Conservation (phyloP, 2,329 filamentous ascomycete genomes). For the Fusarium continuum region DNA sequence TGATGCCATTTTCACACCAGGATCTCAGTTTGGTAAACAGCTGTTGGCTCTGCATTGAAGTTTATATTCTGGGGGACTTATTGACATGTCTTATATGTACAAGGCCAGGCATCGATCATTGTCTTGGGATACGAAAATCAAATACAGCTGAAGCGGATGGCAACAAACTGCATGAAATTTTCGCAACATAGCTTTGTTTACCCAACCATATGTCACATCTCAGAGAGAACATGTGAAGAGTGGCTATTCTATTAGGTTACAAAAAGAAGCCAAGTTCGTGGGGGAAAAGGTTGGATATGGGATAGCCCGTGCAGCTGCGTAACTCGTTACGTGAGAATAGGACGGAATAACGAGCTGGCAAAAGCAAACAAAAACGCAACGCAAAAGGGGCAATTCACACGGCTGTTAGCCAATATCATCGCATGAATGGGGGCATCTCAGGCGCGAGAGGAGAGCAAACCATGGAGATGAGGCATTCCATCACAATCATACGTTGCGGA, state of each 20-base stretch:
- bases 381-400: not conserved
- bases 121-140: not conserved
- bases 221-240: not conserved
- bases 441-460: not conserved
- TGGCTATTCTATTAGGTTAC: not conserved
- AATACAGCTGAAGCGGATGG: not conserved
- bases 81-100: slow-evolving; percentile 7
- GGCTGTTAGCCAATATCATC: not conserved
- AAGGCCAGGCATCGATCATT: not conserved
- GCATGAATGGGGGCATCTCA: not conserved
- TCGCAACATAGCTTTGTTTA: not conserved
- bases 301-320: too few species aligned
- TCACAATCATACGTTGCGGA: not conserved
- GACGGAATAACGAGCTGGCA: not conserved
- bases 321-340: too few species aligned
- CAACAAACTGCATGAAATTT: not conserved
- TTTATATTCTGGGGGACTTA: not conserved
- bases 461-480: not conserved
- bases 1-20: slow-evolving; percentile 1
- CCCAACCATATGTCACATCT: not conserved
- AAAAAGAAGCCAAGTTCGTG: not conserved
- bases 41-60: not conserved
- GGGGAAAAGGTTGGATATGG: slow-evolving; percentile 9
- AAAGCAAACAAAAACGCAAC: not conserved
- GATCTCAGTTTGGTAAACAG: not conserved